Percentiles rank a stretch among this genome's conserved stretches.
phyloP scores from a whole-genome alignment of 208 protist genomes.

The Angomonas desouzai region DNA sequence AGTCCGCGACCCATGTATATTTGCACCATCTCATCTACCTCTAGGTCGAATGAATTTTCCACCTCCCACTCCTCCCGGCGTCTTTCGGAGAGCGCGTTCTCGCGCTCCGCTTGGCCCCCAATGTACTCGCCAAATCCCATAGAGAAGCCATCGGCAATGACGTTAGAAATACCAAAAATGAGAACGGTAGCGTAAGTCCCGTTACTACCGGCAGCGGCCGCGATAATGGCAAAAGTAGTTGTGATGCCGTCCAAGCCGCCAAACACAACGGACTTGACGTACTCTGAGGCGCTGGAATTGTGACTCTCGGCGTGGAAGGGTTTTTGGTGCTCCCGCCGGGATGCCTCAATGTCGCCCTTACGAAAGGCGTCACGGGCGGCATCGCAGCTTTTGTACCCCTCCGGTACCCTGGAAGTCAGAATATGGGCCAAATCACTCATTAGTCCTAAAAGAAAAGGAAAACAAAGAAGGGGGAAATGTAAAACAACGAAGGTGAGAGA shows the following conservation, averaged over 20 bases:
- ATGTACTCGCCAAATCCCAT: conserved; percentile 97
- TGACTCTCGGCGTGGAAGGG: conserved; percentile 71
- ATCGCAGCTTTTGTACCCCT: conserved; percentile 74
- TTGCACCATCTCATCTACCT: conserved; percentile 94
- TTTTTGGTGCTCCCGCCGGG: conserved; percentile 77
- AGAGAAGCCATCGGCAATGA: conserved; percentile 92
- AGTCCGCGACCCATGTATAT: conserved; percentile 93
- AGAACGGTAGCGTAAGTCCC: conserved; percentile 78
- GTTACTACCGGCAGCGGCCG: conserved; percentile 85
- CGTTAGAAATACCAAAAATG: conserved; percentile 93
- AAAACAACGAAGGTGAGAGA: conserved; percentile 1
- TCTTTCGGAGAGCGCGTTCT: conserved; percentile 84
- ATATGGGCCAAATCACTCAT: conserved; percentile 6
- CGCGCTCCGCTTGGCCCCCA: conserved; percentile 86
- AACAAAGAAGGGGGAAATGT: conserved; percentile 10
- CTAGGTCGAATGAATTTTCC: conserved; percentile 90
- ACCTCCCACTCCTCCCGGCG: conserved; percentile 93
- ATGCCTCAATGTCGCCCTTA: conserved; percentile 68
- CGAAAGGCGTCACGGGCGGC: conserved; percentile 54
- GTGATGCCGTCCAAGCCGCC: conserved; percentile 95
- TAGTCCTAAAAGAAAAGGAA: conserved; percentile 7
- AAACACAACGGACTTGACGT: conserved; percentile 94
- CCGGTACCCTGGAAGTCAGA: conserved; percentile 1
- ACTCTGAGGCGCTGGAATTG: conserved; percentile 83
- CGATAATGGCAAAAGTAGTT: conserved; percentile 94